Evolutionary conservation across 331 rosid genomes (phyloP), one percentile per base, ranked within the genome.

Genomic region (Phaseolus coccineus): DNA sequence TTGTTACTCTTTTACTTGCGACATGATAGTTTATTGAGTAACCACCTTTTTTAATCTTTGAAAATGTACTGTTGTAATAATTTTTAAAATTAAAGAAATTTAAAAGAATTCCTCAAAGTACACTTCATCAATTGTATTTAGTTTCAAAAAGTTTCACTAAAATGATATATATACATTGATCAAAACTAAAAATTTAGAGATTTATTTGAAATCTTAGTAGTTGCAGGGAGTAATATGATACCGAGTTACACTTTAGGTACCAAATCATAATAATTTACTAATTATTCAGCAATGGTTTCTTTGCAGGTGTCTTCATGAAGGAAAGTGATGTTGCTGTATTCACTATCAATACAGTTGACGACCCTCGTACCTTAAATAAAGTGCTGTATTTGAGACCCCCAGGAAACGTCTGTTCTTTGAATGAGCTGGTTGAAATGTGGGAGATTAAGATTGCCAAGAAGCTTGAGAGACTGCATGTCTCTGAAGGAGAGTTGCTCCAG

Each of bases 251-350:
- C 4, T 9, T 39, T 11, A 44, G 48, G 3, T 11, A 12, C 5
- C 15, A 46, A 12, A 46, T 10, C 16, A 46, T 11, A 3, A 46
- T 11, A 3, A 46, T 46, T 11, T 46, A 46, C 16, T 12, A 0
- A 46, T 35, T 30, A 44, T 80, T 73, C 66, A 33, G 55, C 66
- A 55, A 72, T 27, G 14, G 27, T 71, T 68, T 62, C 25, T 77
- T 81, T 76, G 73, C 85, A 91, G 97, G 83, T 69, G 89, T 90
- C 7, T 94, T 91, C 83, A 83, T 94, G 82, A 67, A 81, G 68
- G 92, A 82, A 61, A 80, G 83, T 59, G 98, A 92, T 86, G 92
- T 94, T 63, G 97, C 97, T 42, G 78, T 88, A 71, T 89, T 87
- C 79, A 89, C 98, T 63, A 94, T 92, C 63, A 83, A 69, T 22